A percentile compares a stretch with the other conserved stretches of the same genome.
These are phyloP conservation scores for Schizophyllum amplum DNA, from an alignment of 1,284 basidiomycete genomes.

Conservation along the genomic window DNA sequence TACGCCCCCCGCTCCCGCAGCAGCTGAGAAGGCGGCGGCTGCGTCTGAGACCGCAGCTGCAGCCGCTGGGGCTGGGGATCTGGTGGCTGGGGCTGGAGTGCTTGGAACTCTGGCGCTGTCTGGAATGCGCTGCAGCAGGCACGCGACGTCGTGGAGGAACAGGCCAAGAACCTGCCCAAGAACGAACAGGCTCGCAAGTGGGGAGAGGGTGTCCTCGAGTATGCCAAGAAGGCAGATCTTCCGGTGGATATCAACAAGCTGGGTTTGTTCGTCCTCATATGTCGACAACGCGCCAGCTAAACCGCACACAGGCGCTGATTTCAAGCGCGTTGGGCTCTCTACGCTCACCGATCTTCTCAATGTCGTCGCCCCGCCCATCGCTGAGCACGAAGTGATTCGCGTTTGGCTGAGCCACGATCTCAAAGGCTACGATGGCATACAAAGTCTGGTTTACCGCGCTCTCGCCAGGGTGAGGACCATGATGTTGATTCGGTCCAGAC, in stretches of 20 bases:
- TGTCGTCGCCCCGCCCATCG: constrained; percentile 95
- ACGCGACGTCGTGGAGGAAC: constrained; percentile 82
- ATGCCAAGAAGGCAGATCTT: constrained; percentile 51
- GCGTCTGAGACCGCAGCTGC: constrained; percentile 32
- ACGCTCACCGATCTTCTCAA: constrained; percentile 89
- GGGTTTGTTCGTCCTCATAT: constrained; percentile 37
- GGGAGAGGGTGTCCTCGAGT: constrained; percentile 57
- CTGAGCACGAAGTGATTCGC: constrained; percentile 95
- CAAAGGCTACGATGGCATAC: constrained; percentile 93
- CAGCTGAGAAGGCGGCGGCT: constrained; percentile 24
- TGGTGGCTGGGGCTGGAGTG: neutral
- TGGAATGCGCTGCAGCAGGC: constrained; percentile 90
- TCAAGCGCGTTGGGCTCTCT: constrained; percentile 78
- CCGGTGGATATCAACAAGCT: constrained; percentile 71
- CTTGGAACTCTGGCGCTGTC: constrained; percentile 77
- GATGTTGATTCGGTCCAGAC: neutral
- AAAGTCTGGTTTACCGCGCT: constrained; percentile 89
- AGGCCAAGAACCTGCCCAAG: constrained; percentile 75
- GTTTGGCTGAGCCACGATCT: constrained; percentile 96
- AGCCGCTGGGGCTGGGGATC: constrained; percentile 7
- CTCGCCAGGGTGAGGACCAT: constrained; percentile 62
- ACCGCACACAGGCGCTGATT: too few species aligned
- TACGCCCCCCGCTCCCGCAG: constrained; percentile 7
- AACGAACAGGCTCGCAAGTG: constrained; percentile 78
- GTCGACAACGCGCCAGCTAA: too few species aligned